Conservation (phyloP, 106 monocot species). For the Allium cepa region DNA sequence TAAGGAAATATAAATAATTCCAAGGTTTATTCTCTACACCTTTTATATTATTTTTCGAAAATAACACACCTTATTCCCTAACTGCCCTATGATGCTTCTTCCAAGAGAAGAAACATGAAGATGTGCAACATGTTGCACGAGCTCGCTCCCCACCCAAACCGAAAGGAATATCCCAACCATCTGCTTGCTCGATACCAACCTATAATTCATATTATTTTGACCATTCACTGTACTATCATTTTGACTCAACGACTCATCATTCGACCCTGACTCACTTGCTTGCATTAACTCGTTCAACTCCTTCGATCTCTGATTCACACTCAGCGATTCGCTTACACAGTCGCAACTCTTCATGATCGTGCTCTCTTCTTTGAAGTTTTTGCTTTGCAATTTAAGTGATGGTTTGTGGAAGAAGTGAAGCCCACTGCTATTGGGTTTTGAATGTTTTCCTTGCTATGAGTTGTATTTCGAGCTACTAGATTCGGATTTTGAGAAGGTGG, state of each 20-base stretch:
- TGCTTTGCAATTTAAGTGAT: conserved; percentile 62
- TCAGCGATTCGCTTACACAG: conserved; percentile 25
- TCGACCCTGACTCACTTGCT: conserved; percentile 21
- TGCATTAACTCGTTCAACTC: conserved; percentile 50
- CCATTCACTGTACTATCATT: background rate
- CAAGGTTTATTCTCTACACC: background rate
- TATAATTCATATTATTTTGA: conserved; percentile 26
- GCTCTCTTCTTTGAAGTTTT: conserved; percentile 37
- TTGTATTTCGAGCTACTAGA: background rate
- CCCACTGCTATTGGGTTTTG: conserved; percentile 22
- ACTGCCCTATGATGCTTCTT: conserved; percentile 86
- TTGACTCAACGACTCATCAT: conserved; percentile 30
- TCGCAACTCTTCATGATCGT: conserved; percentile 57
- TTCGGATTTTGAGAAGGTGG: background rate
- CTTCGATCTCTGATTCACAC: conserved; percentile 14
- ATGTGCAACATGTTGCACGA: conserved; percentile 72
- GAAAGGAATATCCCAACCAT: conserved; percentile 96
- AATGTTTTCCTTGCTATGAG: conserved; percentile 3
- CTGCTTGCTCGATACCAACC: conserved; percentile 77
- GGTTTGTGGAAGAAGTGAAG: conserved; percentile 60
- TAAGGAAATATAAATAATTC: no score
- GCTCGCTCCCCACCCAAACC: conserved; percentile 80
- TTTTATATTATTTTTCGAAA: no score
- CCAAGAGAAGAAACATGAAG: conserved; percentile 63
- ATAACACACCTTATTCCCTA: conserved; percentile 78